Conservation (phyloP, 2,329 filamentous ascomycete genomes). For the Pseudocercospora musae region DNA sequence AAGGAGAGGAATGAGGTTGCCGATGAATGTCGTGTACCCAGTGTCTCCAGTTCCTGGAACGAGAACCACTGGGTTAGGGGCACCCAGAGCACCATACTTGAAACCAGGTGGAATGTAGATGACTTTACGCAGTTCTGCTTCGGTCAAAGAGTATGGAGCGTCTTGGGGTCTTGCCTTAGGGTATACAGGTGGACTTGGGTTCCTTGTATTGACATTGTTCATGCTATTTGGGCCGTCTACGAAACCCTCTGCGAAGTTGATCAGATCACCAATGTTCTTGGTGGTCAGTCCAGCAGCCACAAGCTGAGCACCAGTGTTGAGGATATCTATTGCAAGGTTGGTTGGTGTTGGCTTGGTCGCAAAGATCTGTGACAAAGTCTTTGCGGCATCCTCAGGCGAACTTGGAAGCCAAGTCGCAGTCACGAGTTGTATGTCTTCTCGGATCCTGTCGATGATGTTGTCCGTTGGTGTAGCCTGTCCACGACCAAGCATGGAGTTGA, state of each 20-base stretch:
- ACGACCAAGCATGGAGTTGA: not conserved
- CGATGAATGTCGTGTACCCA: slow-evolving; percentile 43
- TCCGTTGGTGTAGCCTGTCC: not conserved
- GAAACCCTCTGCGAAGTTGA: slow-evolving; percentile 23
- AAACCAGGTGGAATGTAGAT: slow-evolving; percentile 53
- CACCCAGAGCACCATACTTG: slow-evolving; percentile 40
- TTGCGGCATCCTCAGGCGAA: not conserved
- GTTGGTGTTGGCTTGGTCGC: slow-evolving; percentile 12
- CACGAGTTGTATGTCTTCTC: slow-evolving; percentile 10
- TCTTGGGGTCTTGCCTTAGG: slow-evolving; percentile 41
- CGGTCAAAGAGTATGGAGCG: slow-evolving; percentile 48
- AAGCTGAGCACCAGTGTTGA: slow-evolving; percentile 25
- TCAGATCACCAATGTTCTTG: slow-evolving; percentile 22
- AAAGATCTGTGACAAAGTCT: slow-evolving; percentile 25
- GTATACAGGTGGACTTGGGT: slow-evolving; percentile 32
- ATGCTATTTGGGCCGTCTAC: slow-evolving; percentile 24
- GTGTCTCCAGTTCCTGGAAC: slow-evolving; percentile 52
- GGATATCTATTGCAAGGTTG: slow-evolving; percentile 19
- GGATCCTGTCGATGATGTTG: slow-evolving; percentile 5
- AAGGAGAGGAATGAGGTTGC: slow-evolving; percentile 51
- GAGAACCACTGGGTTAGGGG: slow-evolving; percentile 47
- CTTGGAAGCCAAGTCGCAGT: slow-evolving; percentile 5
- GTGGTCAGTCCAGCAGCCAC: slow-evolving; percentile 31
- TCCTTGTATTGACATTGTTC: slow-evolving; percentile 27
- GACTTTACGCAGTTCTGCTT: slow-evolving; percentile 46